These are phyloP conservation scores for Jimgerdemannia lactiflua DNA, from an alignment of 192 early-diverging fungal genomes.

Conservation along the genomic window DNA sequence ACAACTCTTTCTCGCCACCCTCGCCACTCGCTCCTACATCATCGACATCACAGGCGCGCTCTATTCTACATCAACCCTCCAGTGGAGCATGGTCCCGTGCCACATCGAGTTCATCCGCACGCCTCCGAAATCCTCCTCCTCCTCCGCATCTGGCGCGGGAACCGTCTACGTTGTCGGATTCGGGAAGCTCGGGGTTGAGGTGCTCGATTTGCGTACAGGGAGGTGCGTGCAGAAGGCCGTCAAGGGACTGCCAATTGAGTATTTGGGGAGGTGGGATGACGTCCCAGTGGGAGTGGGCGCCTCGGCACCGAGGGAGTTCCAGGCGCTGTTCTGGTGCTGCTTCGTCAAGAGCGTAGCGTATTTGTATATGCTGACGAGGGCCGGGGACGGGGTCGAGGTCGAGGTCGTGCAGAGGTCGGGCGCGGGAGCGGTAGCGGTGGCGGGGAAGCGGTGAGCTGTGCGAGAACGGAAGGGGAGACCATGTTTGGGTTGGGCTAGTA, in stretches of 20 bases:
- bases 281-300: not conserved
- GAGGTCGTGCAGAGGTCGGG: too few species aligned
- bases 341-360: constrained; percentile 12
- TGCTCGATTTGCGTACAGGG: constrained; percentile 20
- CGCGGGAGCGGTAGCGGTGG: too few species aligned
- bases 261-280: constrained; percentile 21
- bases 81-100: constrained; percentile 16
- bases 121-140: too few species aligned
- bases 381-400: too few species aligned
- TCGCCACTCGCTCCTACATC: constrained; percentile 23
- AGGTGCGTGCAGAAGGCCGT: constrained; percentile 16
- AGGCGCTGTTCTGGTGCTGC: constrained; percentile 24
- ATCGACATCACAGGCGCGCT: constrained; percentile 25
- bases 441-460: too few species aligned
- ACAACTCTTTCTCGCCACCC: constrained; percentile 30
- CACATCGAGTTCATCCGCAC: constrained; percentile 25
- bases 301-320: not conserved
- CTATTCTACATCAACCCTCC: constrained; percentile 21
- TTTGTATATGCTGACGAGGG: constrained; percentile 23
- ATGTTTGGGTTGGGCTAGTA: too few species aligned
- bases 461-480: too few species aligned
- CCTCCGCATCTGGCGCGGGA: not conserved
- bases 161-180: constrained; percentile 30
- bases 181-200: constrained; percentile 12
- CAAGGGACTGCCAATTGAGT: constrained; percentile 16